phyloP scores from a whole-genome alignment of 305 asterid species.

The Striga hermonthica region DNA sequence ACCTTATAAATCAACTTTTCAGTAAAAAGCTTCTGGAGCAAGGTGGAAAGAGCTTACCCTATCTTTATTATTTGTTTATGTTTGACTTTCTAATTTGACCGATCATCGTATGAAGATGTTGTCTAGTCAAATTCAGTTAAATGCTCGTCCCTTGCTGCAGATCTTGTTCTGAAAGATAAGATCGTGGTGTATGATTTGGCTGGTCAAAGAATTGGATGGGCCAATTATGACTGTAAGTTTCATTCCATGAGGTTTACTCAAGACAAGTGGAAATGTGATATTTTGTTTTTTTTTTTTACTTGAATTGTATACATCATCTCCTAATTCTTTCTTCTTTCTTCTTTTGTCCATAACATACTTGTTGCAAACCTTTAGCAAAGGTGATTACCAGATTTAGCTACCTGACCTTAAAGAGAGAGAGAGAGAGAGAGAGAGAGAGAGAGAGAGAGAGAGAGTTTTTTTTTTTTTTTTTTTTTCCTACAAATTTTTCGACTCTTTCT shows the following conservation, averaged over 20 bases:
- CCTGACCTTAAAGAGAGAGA: too few species aligned
- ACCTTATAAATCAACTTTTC: neutral
- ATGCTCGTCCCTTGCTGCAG: constrained; percentile 31
- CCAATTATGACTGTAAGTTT: constrained; percentile 58
- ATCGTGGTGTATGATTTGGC: constrained; percentile 76
- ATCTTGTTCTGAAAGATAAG: constrained; percentile 71
- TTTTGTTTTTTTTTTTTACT: too few species aligned
- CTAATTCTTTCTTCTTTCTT: too few species aligned
- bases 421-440: neutral
- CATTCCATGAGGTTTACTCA: neutral
- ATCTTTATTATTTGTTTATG: neutral
- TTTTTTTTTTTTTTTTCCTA: too few species aligned
- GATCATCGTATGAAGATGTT: neutral
- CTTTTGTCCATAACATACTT: too few species aligned
- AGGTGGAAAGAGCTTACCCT: neutral
- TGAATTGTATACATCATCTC: too few species aligned
- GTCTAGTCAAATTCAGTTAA: constrained; percentile 5
- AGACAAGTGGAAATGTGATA: neutral
- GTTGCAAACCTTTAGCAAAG: too few species aligned
- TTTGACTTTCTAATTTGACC: neutral
- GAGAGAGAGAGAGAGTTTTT: neutral
- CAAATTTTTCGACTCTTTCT: too few species aligned
- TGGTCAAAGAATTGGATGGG: constrained; percentile 79
- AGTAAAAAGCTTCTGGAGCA: neutral
- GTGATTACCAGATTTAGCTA: too few species aligned